phyloP scores from a whole-genome alignment of 768 basidiomycete genomes.

The Mycena chlorophos region DNA sequence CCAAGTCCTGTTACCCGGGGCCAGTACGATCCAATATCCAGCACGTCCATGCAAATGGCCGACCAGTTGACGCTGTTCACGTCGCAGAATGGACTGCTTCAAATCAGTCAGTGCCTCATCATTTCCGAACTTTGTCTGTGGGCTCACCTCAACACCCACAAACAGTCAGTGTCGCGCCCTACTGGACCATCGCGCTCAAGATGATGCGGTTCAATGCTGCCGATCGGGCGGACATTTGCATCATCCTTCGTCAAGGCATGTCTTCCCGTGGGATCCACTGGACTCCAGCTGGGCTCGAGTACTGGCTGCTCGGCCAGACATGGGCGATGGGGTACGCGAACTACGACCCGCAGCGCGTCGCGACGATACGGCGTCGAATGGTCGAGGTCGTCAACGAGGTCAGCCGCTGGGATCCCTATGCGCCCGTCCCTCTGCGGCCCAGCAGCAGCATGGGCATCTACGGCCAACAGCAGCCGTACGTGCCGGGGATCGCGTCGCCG shows the following conservation, averaged over 20 bases:
- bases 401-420: slow-evolving; percentile 21
- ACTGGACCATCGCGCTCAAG: slow-evolving; percentile 74
- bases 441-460: no score
- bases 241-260: slow-evolving; percentile 64
- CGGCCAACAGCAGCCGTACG: no score
- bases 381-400: slow-evolving; percentile 46
- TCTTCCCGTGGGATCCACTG: slow-evolving; percentile 54
- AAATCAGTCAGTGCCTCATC: slow-evolving; percentile 17
- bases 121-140: no score
- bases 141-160: background rate
- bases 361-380: slow-evolving; percentile 50
- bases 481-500: no score
- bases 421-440: no score
- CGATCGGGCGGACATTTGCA: slow-evolving; percentile 65
- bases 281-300: slow-evolving; percentile 53
- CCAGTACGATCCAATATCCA: slow-evolving; percentile 61
- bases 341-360: slow-evolving; percentile 46
- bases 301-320: slow-evolving; percentile 59
- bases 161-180: slow-evolving; percentile 60
- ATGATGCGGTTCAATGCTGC: slow-evolving; percentile 63
- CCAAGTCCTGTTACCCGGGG: slow-evolving; percentile 25
- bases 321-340: slow-evolving; percentile 62
- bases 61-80: slow-evolving; percentile 64
- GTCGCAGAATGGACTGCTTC: slow-evolving; percentile 50
- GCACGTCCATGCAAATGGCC: slow-evolving; percentile 48